Base-by-base conservation (phyloP, 2,329 filamentous ascomycete genomes). In the Colletotrichum orchidophilum region DNA sequence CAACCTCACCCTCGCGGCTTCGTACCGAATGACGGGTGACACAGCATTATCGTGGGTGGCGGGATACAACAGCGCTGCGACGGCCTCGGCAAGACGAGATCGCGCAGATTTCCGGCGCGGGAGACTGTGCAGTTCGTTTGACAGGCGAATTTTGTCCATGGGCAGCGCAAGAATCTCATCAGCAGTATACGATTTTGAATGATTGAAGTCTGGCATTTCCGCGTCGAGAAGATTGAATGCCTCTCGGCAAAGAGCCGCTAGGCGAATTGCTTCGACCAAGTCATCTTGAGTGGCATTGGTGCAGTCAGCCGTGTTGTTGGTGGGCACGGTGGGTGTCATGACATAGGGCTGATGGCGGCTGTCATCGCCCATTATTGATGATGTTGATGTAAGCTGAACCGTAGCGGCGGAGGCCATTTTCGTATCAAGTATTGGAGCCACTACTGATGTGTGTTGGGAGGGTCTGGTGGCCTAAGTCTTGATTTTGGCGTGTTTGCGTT, bases 1-100 rank as follows among this genome's bases (percentile, higher is more conserved):
- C 26, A 83, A 76, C 12, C 75, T 78, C 7, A 82, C 80, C 18
- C 81, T 79, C 35, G 82, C 80, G 15, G 75, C 77, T 39, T 82
- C 80, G 64, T 81, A 83, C 11, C 80, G 77, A 57, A 83, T 82
- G 21, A 82, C 76, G 57, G 80, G 74, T n/a, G 81, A 76, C 50
- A 82, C 67, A 4, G 80, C 81, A 35, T 77, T 76, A 11, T 79
- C 75, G 33, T 81, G 77, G 42, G 66, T 72, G 21, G 76, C 75
- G 3, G 81, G 81, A 71, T 81, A 80, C 61, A 83, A 66, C 24
- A 81, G 73, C 9, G 76, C 65, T 6, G 81, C 77, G 49, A 83
- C 74, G 50, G 76, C 76, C 4, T 73, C 71, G 8, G 81, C 81
- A 12, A 80, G 74, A 5, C 70, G 72, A 29, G 78, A 77, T 1